Conservation (phyloP, 352 stramenopile genomes). For the Globisporangium nodosum region DNA sequence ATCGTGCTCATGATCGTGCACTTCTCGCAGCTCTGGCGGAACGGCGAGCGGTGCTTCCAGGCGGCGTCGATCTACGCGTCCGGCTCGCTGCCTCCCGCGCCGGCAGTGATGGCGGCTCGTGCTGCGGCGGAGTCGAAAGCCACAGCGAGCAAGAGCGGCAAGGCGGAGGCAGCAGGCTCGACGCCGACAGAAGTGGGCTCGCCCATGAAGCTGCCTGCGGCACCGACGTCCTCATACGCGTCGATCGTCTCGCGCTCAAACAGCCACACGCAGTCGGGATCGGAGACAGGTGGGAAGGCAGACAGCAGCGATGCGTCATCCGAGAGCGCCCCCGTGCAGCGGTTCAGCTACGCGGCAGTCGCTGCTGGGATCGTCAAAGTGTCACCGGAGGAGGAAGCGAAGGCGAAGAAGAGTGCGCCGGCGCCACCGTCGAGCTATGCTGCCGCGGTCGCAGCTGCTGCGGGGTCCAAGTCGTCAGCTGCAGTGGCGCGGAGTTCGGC, state of each 20-base stretch:
- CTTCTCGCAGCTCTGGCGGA: slow-evolving; percentile 69
- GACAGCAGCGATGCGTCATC: neutral
- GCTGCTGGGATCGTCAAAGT: slow-evolving; percentile 57
- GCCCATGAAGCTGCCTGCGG: slow-evolving; percentile 4
- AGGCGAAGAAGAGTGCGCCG: slow-evolving; percentile 7
- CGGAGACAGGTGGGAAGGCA: slow-evolving; percentile 14
- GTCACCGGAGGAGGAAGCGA: slow-evolving; percentile 9
- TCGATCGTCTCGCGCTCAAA: slow-evolving; percentile 35
- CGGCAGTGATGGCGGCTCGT: slow-evolving; percentile 16
- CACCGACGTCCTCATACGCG: slow-evolving; percentile 57
- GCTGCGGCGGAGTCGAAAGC: slow-evolving; percentile 9
- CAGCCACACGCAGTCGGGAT: slow-evolving; percentile 22
- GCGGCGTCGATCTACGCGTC: slow-evolving; percentile 62
- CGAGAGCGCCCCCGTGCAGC: slow-evolving; percentile 16
- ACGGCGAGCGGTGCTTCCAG: slow-evolving; percentile 44
- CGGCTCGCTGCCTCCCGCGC: slow-evolving; percentile 36
- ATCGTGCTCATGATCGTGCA: slow-evolving; percentile 92
- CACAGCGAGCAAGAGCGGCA: slow-evolving; percentile 1
- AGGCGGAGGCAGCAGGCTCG: slow-evolving; percentile 1
- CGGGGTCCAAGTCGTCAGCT: slow-evolving; percentile 8
- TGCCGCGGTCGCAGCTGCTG: slow-evolving; percentile 45
- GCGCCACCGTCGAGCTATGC: slow-evolving; percentile 58
- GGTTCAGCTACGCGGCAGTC: slow-evolving; percentile 71
- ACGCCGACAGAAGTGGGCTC: slow-evolving; percentile 6
- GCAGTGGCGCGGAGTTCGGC: neutral